Percentiles rank a stretch among this genome's conserved stretches.
These are phyloP conservation scores for Chenopodium quinoa DNA, from an alignment of 148 eudicot species.

Conservation along the genomic window DNA sequence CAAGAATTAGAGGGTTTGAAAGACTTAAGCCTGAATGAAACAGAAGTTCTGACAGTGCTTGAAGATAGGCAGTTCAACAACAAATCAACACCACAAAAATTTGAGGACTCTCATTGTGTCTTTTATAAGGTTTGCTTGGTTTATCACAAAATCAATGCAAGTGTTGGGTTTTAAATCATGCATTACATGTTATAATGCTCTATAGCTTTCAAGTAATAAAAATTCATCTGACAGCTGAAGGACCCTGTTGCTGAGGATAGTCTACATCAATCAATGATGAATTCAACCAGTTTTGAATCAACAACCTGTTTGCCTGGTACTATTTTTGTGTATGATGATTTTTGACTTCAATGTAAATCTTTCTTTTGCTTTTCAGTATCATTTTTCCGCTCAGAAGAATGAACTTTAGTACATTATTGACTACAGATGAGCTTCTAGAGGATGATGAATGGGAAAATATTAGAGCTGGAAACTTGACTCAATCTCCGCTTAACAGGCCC, in stretches of 20 bases:
- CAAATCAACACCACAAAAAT: slow-evolving; percentile 5
- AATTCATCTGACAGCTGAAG: slow-evolving; percentile 4
- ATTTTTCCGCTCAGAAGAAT: not conserved
- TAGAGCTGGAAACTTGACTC: slow-evolving; percentile 10
- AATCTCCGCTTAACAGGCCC: slow-evolving; percentile 37
- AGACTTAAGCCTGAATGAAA: not conserved
- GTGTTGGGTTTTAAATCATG: not conserved
- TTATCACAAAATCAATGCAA: not conserved
- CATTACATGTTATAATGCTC: not conserved
- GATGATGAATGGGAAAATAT: slow-evolving; percentile 22
- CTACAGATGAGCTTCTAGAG: slow-evolving; percentile 36
- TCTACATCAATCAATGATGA: not conserved
- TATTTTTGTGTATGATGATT: not conserved
- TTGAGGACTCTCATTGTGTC: not conserved
- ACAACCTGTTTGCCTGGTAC: slow-evolving; percentile 37
- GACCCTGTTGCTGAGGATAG: slow-evolving; percentile 13
- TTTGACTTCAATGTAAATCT: not conserved
- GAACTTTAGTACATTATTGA: not conserved
- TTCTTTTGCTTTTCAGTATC: not conserved
- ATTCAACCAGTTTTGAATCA: slow-evolving; percentile 21
- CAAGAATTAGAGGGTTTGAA: slow-evolving; percentile 8
- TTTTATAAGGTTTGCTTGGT: slow-evolving; percentile 17
- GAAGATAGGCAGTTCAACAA: slow-evolving; percentile 18
- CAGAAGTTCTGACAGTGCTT: not conserved
- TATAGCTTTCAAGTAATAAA: not conserved